Evolutionary conservation across 139 green algal genomes (phyloP).

Genomic region (Coelastrella sp.): DNA sequence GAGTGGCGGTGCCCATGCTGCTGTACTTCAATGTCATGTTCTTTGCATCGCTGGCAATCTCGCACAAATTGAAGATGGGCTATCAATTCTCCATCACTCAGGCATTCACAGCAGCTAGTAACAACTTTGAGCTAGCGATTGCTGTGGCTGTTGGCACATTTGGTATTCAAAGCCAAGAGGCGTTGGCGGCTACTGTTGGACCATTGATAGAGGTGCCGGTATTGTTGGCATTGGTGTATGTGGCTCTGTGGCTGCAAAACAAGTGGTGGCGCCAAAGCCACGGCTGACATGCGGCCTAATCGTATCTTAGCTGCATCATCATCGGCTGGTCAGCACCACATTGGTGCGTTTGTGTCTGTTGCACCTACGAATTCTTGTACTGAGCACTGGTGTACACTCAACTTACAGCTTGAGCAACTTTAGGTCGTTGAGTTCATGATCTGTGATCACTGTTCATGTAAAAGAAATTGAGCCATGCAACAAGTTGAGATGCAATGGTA

Average conservation of each 20-base stretch:
- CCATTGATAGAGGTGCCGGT: slow-evolving; percentile 70
- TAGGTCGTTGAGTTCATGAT: too few relatives aligned
- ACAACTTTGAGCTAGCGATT: slow-evolving; percentile 73
- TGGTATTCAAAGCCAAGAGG: slow-evolving; percentile 58
- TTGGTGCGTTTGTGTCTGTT: too few relatives aligned
- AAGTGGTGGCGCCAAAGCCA: slow-evolving; percentile 27
- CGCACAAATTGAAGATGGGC: slow-evolving; percentile 15
- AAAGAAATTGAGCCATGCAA: too few relatives aligned
- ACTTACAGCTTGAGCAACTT: too few relatives aligned
- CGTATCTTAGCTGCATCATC: too few relatives aligned
- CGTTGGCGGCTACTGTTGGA: slow-evolving; percentile 61
- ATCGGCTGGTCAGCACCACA: too few relatives aligned
- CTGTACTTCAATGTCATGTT: slow-evolving; percentile 70
- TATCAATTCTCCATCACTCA: slow-evolving; percentile 46
- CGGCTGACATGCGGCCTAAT: too few relatives aligned
- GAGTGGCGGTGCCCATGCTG: slow-evolving; percentile 62
- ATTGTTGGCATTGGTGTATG: slow-evolving; percentile 64
- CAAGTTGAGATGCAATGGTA: too few relatives aligned
- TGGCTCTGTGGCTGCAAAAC: slow-evolving; percentile 58
- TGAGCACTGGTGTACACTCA: too few relatives aligned
- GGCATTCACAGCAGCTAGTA: slow-evolving; percentile 61
- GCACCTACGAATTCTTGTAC: too few relatives aligned
- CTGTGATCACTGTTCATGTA: too few relatives aligned
- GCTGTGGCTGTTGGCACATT: slow-evolving; percentile 64
- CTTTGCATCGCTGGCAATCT: slow-evolving; percentile 41